phyloP scores from a whole-genome alignment of 768 basidiomycete genomes.

The Tulasnella sp. region DNA sequence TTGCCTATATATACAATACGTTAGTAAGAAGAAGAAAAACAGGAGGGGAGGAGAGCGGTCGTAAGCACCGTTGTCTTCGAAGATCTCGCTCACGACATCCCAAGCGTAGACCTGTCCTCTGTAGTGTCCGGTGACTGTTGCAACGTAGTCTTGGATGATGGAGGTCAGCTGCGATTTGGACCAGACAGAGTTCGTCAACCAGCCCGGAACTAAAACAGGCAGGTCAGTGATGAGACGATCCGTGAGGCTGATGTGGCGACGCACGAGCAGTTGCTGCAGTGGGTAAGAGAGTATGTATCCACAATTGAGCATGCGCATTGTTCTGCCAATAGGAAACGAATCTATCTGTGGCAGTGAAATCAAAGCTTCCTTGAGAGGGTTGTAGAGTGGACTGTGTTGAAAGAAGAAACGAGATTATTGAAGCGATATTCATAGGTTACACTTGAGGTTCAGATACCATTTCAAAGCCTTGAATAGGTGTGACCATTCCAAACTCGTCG shows the following conservation, averaged over 20 bases:
- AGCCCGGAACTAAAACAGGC: background rate
- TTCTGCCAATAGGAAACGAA: background rate
- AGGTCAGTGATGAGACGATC: background rate
- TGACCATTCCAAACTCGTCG: no score
- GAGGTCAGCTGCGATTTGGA: constrained; percentile 22
- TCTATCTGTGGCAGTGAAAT: background rate
- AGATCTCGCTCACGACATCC: constrained; percentile 7
- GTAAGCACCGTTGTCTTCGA: constrained; percentile 7
- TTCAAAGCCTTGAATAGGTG: no score
- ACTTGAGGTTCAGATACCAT: no score
- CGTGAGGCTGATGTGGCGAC: background rate
- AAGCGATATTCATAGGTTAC: no score
- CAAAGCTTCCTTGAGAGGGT: background rate
- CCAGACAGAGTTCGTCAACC: constrained; percentile 2
- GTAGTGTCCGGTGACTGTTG: constrained; percentile 25
- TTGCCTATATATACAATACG: constrained; percentile 30
- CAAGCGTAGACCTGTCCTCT: background rate
- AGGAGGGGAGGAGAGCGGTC: background rate
- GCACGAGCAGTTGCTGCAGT: background rate
- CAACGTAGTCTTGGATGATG: constrained; percentile 43
- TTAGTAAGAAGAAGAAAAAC: background rate
- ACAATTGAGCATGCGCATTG: background rate
- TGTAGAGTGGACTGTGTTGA: background rate
- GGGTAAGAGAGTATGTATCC: background rate
- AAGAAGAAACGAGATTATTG: no score